These are phyloP conservation scores for Hypoxylon sp. DNA, from an alignment of 2,329 filamentous ascomycete species.

Conservation along the genomic window DNA sequence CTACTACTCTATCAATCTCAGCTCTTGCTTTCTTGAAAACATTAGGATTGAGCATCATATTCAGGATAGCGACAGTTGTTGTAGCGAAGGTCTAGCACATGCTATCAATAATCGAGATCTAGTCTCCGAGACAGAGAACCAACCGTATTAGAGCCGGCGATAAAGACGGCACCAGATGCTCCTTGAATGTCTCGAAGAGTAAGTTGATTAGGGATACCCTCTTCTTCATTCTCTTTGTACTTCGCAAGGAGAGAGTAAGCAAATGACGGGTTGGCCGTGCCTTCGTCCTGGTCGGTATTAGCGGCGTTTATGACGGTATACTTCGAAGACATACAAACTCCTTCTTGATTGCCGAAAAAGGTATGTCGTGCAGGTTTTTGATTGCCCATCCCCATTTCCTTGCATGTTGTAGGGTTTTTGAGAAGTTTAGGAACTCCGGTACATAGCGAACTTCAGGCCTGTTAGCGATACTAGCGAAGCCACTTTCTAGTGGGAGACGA, in stretches of 20 bases:
- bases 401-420: constrained; percentile 41
- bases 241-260: constrained; percentile 41
- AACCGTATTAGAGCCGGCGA: constrained; percentile 64
- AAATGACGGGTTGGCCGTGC: constrained; percentile 42
- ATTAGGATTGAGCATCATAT: constrained; percentile 60
- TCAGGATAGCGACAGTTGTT: constrained; percentile 54
- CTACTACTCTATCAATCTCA: constrained; percentile 64
- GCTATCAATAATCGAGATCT: constrained; percentile 28
- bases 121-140: constrained; percentile 54
- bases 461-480: constrained; percentile 12
- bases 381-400: constrained; percentile 45
- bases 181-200: constrained; percentile 64
- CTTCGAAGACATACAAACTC: constrained; percentile 34
- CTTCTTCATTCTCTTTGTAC: constrained; percentile 36
- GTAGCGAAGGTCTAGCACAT: constrained; percentile 39
- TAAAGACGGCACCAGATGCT: constrained; percentile 64
- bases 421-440: constrained; percentile 43
- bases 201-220: constrained; percentile 48
- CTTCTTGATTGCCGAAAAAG: constrained; percentile 41
- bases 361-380: constrained; percentile 44
- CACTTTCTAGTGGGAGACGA: constrained; percentile 4
- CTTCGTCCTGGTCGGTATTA: constrained; percentile 46
- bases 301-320: constrained; percentile 50
- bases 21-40: constrained; percentile 63
- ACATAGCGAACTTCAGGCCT: constrained; percentile 35